Conservation (phyloP, 129 eudicot genomes). For the Flaveria ramosissima region DNA sequence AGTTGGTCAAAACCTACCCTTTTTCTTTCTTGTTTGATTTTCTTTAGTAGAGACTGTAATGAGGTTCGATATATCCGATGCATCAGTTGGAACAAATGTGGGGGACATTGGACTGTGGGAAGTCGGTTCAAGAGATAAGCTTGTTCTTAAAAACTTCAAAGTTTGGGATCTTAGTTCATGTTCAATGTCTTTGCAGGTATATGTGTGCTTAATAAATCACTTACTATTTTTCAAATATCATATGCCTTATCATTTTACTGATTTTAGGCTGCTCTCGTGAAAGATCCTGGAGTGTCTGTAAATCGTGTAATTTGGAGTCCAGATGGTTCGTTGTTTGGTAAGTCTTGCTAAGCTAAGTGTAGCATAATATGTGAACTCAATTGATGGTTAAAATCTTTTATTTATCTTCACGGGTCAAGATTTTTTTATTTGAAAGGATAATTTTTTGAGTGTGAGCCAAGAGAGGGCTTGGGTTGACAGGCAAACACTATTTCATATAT, state of each 20-base stretch:
- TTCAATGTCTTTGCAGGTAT: conserved; percentile 44
- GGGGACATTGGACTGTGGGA: conserved; percentile 64
- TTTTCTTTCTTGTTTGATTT: neutral
- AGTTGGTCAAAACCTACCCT: neutral
- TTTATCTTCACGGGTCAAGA: neutral
- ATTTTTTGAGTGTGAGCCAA: neutral
- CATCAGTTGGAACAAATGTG: conserved; percentile 50
- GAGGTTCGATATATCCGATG: neutral
- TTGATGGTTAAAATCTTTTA: neutral
- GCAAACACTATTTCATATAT: neutral
- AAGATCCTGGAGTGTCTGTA: conserved; percentile 55
- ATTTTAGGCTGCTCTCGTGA: conserved; percentile 54
- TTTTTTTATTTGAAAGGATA: neutral
- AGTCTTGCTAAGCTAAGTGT: conserved; percentile 11
- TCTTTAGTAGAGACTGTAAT: neutral
- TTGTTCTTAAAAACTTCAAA: conserved; percentile 43
- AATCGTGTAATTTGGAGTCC: conserved; percentile 75
- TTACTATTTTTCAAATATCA: neutral
- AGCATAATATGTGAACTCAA: neutral
- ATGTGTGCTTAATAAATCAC: neutral
- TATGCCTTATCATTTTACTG: neutral
- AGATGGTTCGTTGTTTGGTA: conserved; percentile 80
- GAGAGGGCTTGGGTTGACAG: neutral
- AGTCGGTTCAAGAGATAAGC: conserved; percentile 42
- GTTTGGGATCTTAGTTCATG: conserved; percentile 42